phyloP scores from a whole-genome alignment of 805 yeast genomes.

The Nakazawaea siamensis region DNA sequence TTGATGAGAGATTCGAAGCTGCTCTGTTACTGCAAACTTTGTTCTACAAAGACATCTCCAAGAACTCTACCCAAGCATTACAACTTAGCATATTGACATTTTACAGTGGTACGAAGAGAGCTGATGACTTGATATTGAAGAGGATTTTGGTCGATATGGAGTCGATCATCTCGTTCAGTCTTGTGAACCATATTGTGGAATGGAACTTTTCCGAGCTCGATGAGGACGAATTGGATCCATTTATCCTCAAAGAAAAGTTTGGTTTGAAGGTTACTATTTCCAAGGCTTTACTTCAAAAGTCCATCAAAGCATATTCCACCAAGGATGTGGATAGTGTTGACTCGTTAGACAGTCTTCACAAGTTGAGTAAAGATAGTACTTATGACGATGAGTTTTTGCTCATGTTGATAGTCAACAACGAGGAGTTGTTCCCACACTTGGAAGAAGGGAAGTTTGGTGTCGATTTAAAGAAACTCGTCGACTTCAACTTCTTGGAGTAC shows the following conservation, averaged over 20 bases:
- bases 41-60: conserved; percentile 26
- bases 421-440: conserved; percentile 41
- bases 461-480: conserved; percentile 49
- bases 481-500: conserved; percentile 45
- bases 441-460: conserved; percentile 26
- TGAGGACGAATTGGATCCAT: neutral
- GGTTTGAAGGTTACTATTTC: conserved; percentile 44
- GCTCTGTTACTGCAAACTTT: conserved; percentile 40
- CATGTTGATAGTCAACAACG: conserved; percentile 52
- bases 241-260: conserved; percentile 34
- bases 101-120: conserved; percentile 55
- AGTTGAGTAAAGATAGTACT: conserved; percentile 14
- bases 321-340: conserved; percentile 11
- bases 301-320: conserved; percentile 30
- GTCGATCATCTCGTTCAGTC: conserved; percentile 38
- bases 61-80: conserved; percentile 36
- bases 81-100: conserved; percentile 41
- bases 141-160: conserved; percentile 52
- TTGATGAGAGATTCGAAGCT: conserved; percentile 29
- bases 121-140: conserved; percentile 58
- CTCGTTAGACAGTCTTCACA: conserved; percentile 23
- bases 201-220: conserved; percentile 55
- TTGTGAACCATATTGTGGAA: conserved; percentile 53
- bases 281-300: conserved; percentile 38
- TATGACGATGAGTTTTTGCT: conserved; percentile 73